Evolutionary conservation across 2,329 filamentous ascomycete species (phyloP), one percentile per base, ranked within the genome.

Genomic region (Ophiostoma fasciatum): DNA sequence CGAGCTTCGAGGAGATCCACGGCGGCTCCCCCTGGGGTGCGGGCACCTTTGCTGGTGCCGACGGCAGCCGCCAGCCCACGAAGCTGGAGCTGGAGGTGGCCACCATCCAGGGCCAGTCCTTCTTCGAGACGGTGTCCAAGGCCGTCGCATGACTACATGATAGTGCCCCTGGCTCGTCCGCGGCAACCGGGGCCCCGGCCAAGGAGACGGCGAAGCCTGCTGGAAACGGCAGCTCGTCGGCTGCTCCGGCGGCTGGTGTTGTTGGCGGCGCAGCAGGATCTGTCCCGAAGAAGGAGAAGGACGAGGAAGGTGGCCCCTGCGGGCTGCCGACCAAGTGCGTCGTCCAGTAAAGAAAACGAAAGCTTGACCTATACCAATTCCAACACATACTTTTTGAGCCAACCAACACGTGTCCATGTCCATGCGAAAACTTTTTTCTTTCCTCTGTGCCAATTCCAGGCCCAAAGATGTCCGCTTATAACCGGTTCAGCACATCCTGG

Each of bases 1-100:
- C 76, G 46, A 78, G 87, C 61, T 58, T 94, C 25, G 54, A 54
- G 21, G 85, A 94, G 66, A 68, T 90, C 44, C 82, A 82, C 56
- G 90, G 90, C 52, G 90, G 90, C 43, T 75, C 71, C 42, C 69
- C 90, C 27, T 98, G 90, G 90, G 90, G 88, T 51, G 87, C 88
- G 23, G 90, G 90, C 54, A 94, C 88, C 46, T 92, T 94, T 50
- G 68, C 87, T 44, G 74, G 55, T 42, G 66, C 54, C 41, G 84
- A 94, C 50, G 90, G 90, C 49, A 83, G 79, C 40, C 79, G 90
- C 52, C 78, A 88, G 67, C 90, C 90, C 33, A 63, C 68, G 13
- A 54, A 63, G 8, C 67, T 74, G 48, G 90, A 98, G 68, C 63
- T 93, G 43, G 68, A 81, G 58, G 54, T 96, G 43, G 90, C 90